These are phyloP conservation scores for Neurospora crassa DNA, from an alignment of 2,329 filamentous ascomycete genomes.

Conservation along the genomic window DNA sequence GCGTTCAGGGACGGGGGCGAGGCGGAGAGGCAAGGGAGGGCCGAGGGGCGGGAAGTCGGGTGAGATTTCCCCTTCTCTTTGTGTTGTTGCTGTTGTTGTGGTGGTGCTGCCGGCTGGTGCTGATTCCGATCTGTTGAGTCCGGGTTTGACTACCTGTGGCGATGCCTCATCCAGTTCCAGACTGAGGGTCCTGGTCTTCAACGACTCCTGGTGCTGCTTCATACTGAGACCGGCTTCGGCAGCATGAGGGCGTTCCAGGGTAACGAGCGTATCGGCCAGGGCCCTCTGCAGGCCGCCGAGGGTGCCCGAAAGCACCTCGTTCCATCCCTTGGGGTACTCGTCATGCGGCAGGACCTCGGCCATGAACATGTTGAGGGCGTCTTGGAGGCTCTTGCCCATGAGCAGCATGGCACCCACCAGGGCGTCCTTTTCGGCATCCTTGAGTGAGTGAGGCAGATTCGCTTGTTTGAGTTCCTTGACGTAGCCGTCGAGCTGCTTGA, in stretches of 20 bases:
- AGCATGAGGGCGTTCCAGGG: not conserved
- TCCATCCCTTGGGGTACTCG: slow-evolving; percentile 15
- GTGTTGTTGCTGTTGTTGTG: too few species aligned
- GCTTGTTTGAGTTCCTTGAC: slow-evolving; percentile 14
- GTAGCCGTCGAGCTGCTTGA: slow-evolving; percentile 16
- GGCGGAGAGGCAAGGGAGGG: not conserved
- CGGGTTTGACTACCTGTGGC: not conserved
- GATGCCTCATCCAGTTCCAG: not conserved
- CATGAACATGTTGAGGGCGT: slow-evolving; percentile 15
- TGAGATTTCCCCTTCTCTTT: not conserved
- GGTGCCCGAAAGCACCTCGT: slow-evolving; percentile 17
- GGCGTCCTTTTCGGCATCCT: slow-evolving; percentile 15
- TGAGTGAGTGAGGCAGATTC: slow-evolving; percentile 10
- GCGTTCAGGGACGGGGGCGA: not conserved
- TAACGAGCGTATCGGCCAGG: slow-evolving; percentile 9
- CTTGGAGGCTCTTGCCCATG: slow-evolving; percentile 15
- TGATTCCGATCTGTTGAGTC: not conserved
- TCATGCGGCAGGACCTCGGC: slow-evolving; percentile 15
- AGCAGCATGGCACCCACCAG: slow-evolving; percentile 17
- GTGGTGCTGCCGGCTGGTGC: not conserved
- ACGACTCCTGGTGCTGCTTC: not conserved
- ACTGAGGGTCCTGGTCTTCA: not conserved
- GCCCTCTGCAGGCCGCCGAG: slow-evolving; percentile 14
- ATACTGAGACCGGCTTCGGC: not conserved
- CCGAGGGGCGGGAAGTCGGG: not conserved